A percentile compares a stretch with the other conserved stretches of the same genome.
These are phyloP conservation scores for Penicillium sp. DNA, from an alignment of 2,329 filamentous ascomycete genomes.

Conservation along the genomic window DNA sequence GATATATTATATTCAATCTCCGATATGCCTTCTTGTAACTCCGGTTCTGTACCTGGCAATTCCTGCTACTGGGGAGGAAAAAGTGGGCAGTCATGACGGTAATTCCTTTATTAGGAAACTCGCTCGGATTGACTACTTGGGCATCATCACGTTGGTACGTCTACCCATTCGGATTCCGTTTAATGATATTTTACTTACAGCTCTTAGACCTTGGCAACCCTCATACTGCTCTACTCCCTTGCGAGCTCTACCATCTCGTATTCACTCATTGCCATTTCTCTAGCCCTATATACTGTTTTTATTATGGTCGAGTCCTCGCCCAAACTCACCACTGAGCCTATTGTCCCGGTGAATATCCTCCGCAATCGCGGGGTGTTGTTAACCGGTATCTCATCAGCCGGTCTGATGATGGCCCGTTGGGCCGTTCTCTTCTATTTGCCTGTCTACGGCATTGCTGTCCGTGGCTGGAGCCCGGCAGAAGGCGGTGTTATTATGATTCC, in stretches of 20 bases:
- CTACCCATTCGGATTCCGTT: not conserved
- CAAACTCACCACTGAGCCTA: slow-evolving; percentile 56
- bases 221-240: slow-evolving; percentile 69
- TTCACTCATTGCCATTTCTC: slow-evolving; percentile 58
- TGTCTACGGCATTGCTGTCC: slow-evolving; percentile 73
- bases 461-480: slow-evolving; percentile 63
- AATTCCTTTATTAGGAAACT: slow-evolving; percentile 34
- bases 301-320: slow-evolving; percentile 60
- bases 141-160: slow-evolving; percentile 62
- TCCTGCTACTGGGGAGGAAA: slow-evolving; percentile 45
- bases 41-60: slow-evolving; percentile 62
- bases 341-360: slow-evolving; percentile 70
- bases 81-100: slow-evolving; percentile 33
- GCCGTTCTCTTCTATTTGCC: slow-evolving; percentile 75
- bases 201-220: slow-evolving; percentile 57
- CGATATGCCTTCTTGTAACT: slow-evolving; percentile 59
- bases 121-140: slow-evolving; percentile 68
- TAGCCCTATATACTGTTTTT: slow-evolving; percentile 55
- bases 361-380: slow-evolving; percentile 66
- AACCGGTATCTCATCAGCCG: slow-evolving; percentile 69
- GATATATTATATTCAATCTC: slow-evolving; percentile 70
- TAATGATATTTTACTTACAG: not conserved
- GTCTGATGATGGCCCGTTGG: slow-evolving; percentile 80
- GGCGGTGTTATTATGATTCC: slow-evolving; percentile 75
- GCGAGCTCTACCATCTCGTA: slow-evolving; percentile 59